phyloP scores from a whole-genome alignment of 202 grass and related monocot species.

The Carex arenaria region DNA sequence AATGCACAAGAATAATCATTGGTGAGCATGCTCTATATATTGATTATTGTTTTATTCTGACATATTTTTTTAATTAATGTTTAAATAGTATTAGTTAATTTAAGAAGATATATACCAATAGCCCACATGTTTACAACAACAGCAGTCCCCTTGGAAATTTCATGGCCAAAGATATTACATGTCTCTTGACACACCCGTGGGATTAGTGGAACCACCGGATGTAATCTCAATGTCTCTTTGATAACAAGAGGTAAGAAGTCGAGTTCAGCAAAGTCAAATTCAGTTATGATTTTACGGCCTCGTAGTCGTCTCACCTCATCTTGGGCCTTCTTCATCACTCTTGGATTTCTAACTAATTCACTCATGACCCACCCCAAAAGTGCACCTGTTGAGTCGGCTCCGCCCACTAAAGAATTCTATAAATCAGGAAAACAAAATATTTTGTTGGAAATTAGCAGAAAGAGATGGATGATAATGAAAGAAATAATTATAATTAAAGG shows the following conservation, averaged over 20 bases:
- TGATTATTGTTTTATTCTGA: neutral
- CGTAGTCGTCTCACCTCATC: constrained; percentile 4
- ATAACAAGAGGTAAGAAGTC: constrained; percentile 32
- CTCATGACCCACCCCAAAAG: constrained; percentile 33
- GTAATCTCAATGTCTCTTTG: constrained; percentile 51
- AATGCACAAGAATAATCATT: neutral
- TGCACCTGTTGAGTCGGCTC: constrained; percentile 19
- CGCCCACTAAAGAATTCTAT: constrained; percentile 19
- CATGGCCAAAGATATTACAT: constrained; percentile 24
- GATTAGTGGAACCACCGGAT: constrained; percentile 25
- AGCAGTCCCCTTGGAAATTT: constrained; percentile 9
- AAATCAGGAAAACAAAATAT: neutral
- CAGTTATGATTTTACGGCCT: constrained; percentile 7
- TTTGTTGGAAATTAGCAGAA: neutral
- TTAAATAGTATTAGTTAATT: neutral
- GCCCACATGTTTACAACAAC: constrained; percentile 47
- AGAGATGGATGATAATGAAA: too few relatives aligned
- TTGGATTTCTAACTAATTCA: constrained; percentile 29
- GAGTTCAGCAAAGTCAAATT: constrained; percentile 17
- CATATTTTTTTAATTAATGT: neutral
- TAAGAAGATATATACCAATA: neutral
- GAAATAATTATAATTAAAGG: neutral
- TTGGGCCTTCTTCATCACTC: constrained; percentile 26
- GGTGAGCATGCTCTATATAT: too few relatives aligned
- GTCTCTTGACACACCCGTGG: constrained; percentile 23